A percentile compares a stretch with the other conserved stretches of the same genome.
These are phyloP conservation scores for Tuber melanosporum DNA, from an alignment of 495 filamentous ascomycete species.

Conservation along the genomic window DNA sequence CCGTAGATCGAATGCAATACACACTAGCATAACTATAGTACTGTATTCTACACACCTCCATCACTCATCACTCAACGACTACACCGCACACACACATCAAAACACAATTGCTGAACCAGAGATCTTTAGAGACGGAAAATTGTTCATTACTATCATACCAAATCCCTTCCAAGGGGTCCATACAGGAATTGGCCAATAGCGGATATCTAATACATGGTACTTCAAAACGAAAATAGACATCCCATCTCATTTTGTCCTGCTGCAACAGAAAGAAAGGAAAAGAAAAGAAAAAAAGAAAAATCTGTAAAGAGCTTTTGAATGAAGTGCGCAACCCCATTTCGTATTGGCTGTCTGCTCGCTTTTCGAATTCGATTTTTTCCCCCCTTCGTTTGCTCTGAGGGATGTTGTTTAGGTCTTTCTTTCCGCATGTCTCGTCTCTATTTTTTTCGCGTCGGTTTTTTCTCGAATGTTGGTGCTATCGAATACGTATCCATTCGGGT, in stretches of 20 bases:
- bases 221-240: not conserved
- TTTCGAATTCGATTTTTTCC: not conserved
- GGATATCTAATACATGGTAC: not conserved
- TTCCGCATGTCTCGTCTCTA: constrained; percentile 23
- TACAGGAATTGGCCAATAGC: not conserved
- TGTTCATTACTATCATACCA: constrained; percentile 1
- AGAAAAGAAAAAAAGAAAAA: not conserved
- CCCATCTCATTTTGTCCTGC: not conserved
- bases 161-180: not conserved
- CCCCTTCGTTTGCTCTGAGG: not conserved
- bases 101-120: not conserved
- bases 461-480: not conserved
- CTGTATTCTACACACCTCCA: not conserved
- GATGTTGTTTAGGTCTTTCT: not conserved
- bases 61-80: not conserved
- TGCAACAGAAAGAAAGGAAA: not conserved
- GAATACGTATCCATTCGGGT: constrained; percentile 14
- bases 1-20: not conserved
- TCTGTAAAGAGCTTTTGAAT: not conserved
- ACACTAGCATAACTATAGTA: not conserved
- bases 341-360: not conserved
- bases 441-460: constrained; percentile 18
- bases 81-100: not conserved
- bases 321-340: not conserved
- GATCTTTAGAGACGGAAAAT: constrained; percentile 3